Base-by-base conservation (phyloP, 768 basidiomycete species). In the Suillus weaverae region DNA sequence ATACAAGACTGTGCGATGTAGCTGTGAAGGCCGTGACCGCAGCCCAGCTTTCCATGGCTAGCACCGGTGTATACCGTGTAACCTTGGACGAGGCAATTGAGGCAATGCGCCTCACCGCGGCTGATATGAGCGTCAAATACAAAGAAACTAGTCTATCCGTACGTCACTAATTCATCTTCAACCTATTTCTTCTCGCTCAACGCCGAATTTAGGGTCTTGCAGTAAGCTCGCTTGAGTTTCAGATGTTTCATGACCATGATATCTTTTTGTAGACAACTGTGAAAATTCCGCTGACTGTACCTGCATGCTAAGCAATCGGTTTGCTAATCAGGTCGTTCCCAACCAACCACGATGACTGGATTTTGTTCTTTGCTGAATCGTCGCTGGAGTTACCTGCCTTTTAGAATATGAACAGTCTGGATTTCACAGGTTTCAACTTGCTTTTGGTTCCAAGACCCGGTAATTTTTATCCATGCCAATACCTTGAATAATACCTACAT, bases 141-240 rank as follows among this genome's bases (percentile, higher is more conserved):
- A 97, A 97, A 74, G 95, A 98, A 78, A 98, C 95, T 0, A 94
- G 91, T 76, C 85, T 98, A 68, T 94, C 93, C 46, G 94, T 91
- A 72, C 68, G 89, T 78, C 41, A 48, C 65, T 48, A 32, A 22
- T 32, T 50, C 20, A 48, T 48, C 32, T 39, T 38, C 33, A 30
- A 18, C n/a, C 11, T 5, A 38, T 11, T 60, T 11, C 14, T 26
- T 20, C 38, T 38, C 39, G 22, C 65, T 63, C 67, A 39, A 51
- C 43, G 6, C 30, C 33, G 35, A 64, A 50, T 30, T 53, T 50
- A 87, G 83, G 87, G 88, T 61, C 81, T 89, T 61, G 87, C 89
- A 55, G 87, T 86, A 70, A 76, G 84, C 78, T 61, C 30, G 66
- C 43, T 8, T 53, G 33, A 30, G 33, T 39, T 14, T 38, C 22